A percentile compares a stretch with the other conserved stretches of the same genome.
Evolutionary conservation across 129 eudicot genomes (phyloP).

Genomic region (Flaveria robusta): DNA sequence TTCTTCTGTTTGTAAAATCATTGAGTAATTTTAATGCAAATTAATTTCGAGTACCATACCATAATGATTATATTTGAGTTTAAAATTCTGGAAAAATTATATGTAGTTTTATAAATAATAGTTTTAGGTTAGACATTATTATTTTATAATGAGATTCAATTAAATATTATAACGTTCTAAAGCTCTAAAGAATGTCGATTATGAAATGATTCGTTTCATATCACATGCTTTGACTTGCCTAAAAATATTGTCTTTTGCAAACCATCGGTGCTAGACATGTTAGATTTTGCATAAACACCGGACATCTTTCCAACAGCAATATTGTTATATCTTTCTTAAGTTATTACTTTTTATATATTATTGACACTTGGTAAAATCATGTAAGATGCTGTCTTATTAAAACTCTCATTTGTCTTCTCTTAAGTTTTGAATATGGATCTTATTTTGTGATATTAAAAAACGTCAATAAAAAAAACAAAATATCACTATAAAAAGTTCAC

Average conservation of each 20-base stretch:
- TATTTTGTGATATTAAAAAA: too few species aligned
- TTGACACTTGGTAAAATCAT: not conserved
- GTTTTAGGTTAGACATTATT: not conserved
- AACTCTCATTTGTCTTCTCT: not conserved
- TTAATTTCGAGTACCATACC: not conserved
- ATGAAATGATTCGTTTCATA: not conserved
- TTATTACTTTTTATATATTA: not conserved
- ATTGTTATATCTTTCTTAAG: not conserved
- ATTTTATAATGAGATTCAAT: too few species aligned
- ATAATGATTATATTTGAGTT: not conserved
- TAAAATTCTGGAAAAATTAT: not conserved
- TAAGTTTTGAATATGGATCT: not conserved
- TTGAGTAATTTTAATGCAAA: constrained; percentile 36
- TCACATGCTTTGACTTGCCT: not conserved
- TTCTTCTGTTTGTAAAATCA: constrained; percentile 35
- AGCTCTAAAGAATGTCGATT: not conserved
- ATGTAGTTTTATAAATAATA: not conserved
- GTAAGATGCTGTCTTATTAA: not conserved
- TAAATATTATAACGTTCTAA: too few species aligned
- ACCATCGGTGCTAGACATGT: not conserved
- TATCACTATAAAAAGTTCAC: not conserved
- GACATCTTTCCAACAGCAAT: not conserved
- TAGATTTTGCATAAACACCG: not conserved
- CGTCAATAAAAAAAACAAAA: not conserved
- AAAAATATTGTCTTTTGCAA: not conserved